Conservation (phyloP, 1,139 yeast genomes). For the Candida glucosophila region DNA sequence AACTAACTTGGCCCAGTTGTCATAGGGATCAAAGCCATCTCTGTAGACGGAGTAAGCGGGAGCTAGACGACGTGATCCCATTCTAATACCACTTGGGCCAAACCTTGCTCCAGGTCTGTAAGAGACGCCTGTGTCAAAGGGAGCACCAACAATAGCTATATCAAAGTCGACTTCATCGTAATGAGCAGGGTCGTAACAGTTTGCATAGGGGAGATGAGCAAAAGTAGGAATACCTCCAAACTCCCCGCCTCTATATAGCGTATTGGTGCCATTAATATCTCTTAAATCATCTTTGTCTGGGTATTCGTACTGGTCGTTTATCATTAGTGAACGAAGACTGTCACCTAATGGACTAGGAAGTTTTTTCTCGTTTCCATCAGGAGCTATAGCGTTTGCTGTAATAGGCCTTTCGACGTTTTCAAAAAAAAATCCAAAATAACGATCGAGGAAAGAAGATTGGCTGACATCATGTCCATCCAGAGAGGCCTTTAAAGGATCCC, state of each 20-base stretch:
- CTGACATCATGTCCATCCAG: too few relatives aligned
- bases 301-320: constrained; percentile 16
- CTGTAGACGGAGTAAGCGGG: constrained; percentile 3
- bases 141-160: constrained; percentile 16
- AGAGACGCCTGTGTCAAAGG: constrained; percentile 14
- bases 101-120: constrained; percentile 16
- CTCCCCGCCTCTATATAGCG: constrained; percentile 27
- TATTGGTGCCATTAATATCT: constrained; percentile 25
- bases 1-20: constrained; percentile 3
- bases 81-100: constrained; percentile 12
- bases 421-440: constrained; percentile 21
- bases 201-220: constrained; percentile 23
- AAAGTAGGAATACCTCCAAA: constrained; percentile 28
- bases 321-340: constrained; percentile 8
- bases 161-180: constrained; percentile 9
- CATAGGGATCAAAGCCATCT: constrained; percentile 2
- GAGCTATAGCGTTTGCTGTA: not conserved
- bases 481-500: too few relatives aligned
- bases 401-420: constrained; percentile 9
- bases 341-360: constrained; percentile 16
- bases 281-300: constrained; percentile 29
- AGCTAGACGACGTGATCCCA: constrained; percentile 4
- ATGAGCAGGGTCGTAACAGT: constrained; percentile 17
- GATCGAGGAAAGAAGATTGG: too few relatives aligned
- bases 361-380: constrained; percentile 10